A percentile compares a stretch with the other conserved stretches of the same genome.
phyloP scores from a whole-genome alignment of 164 flowering plant species.

The Pachysandra terminalis region DNA sequence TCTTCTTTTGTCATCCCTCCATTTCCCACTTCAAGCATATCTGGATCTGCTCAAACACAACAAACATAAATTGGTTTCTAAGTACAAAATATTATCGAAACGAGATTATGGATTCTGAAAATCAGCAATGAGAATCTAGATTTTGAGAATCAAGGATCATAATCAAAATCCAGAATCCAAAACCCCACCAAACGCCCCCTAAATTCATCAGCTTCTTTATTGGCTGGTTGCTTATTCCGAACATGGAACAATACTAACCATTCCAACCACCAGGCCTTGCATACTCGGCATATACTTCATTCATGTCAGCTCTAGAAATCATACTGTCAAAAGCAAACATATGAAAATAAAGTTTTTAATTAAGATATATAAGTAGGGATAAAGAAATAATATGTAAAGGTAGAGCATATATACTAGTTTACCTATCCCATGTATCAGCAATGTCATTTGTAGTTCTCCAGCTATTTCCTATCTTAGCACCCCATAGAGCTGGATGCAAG shows the following conservation, averaged over 20 bases:
- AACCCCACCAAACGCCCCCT: too few species aligned
- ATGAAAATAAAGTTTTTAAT: too few species aligned
- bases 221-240: too few species aligned
- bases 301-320: constrained; percentile 54
- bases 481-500: constrained; percentile 82
- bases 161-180: too few species aligned
- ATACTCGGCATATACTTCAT: constrained; percentile 65
- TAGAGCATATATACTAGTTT: not conserved
- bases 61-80: not conserved
- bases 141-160: too few species aligned
- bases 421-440: constrained; percentile 60
- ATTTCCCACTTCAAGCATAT: constrained; percentile 95
- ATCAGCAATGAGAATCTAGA: too few species aligned
- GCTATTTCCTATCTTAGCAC: constrained; percentile 52
- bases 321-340: constrained; percentile 33
- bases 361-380: not conserved
- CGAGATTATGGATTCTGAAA: too few species aligned
- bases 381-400: too few species aligned
- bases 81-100: too few species aligned
- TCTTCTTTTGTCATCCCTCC: constrained; percentile 88
- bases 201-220: too few species aligned
- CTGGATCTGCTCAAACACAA: constrained; percentile 58
- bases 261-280: constrained; percentile 88
- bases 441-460: constrained; percentile 88
- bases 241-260: constrained; percentile 28